Evolutionary conservation across 345 rosid genomes (phyloP).

Genomic region (Nephelium lappaceum): DNA sequence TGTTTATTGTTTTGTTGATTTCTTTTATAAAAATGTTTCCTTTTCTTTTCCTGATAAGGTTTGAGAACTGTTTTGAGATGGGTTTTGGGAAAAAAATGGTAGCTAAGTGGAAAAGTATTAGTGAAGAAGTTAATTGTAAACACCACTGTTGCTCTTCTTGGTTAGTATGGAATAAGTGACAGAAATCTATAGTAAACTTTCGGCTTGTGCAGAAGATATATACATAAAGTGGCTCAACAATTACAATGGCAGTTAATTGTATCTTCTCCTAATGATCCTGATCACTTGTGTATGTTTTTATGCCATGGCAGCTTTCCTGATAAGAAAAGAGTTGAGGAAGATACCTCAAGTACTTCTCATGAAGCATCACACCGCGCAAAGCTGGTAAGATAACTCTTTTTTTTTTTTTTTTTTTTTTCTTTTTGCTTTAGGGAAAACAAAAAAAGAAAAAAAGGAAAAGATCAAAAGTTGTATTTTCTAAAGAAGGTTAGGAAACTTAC

Average conservation of each 20-base stretch:
- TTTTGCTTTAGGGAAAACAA: slow-evolving; percentile 9
- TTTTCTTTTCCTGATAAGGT: not conserved
- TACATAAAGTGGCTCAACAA: slow-evolving; percentile 16
- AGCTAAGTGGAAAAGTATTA: slow-evolving; percentile 31
- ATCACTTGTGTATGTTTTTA: slow-evolving; percentile 34
- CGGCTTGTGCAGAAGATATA: slow-evolving; percentile 10
- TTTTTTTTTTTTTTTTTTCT: not conserved
- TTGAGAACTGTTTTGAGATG: slow-evolving; percentile 28
- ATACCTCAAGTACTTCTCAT: slow-evolving; percentile 41
- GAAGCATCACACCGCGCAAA: slow-evolving; percentile 57
- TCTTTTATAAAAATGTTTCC: not conserved
- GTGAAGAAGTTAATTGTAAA: slow-evolving; percentile 27
- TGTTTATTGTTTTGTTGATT: slow-evolving; percentile 11
- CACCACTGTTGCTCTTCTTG: slow-evolving; percentile 9
- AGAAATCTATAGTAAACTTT: slow-evolving; percentile 17
- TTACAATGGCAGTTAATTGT: slow-evolving; percentile 23
- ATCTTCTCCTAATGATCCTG: slow-evolving; percentile 32
- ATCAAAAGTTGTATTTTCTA: not conserved
- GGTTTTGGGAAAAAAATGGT: slow-evolving; percentile 35
- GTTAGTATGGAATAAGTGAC: slow-evolving; percentile 3
- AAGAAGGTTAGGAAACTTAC: not conserved
- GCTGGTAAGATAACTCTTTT: slow-evolving; percentile 56
- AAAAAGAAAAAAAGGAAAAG: slow-evolving; percentile 8
- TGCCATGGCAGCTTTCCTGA: slow-evolving; percentile 71
- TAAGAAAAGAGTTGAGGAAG: slow-evolving; percentile 57